Evolutionary conservation across 2,329 filamentous ascomycete genomes (phyloP).

Genomic region (Exophiala viscosa): DNA sequence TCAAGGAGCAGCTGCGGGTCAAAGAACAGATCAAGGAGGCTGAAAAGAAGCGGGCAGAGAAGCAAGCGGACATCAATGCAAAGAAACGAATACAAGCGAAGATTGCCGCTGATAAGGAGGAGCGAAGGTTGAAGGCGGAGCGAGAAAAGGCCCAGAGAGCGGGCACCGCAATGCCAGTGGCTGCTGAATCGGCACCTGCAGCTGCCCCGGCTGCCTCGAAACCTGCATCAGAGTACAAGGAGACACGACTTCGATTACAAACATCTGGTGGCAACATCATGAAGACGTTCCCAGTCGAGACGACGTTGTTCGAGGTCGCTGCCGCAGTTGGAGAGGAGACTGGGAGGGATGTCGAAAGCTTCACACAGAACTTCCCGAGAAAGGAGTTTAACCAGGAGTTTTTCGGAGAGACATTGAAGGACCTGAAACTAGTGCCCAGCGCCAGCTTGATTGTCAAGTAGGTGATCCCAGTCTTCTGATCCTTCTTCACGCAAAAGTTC

Average conservation of each 20-base stretch:
- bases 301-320: constrained; percentile 88
- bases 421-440: constrained; percentile 84
- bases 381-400: constrained; percentile 74
- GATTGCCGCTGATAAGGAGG: constrained; percentile 92
- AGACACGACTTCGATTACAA: constrained; percentile 78
- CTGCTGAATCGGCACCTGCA: constrained; percentile 43
- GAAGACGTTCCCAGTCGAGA: constrained; percentile 85
- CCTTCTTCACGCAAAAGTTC: background rate
- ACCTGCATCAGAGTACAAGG: constrained; percentile 68
- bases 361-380: constrained; percentile 80
- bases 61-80: constrained; percentile 76
- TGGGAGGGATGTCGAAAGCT: constrained; percentile 67
- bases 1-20: constrained; percentile 81
- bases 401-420: constrained; percentile 86
- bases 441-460: constrained; percentile 75
- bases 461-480: constrained; percentile 12
- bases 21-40: constrained; percentile 94
- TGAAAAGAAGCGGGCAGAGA: constrained; percentile 80
- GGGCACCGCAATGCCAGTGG: constrained; percentile 53
- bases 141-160: constrained; percentile 80
- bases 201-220: constrained; percentile 54
- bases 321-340: constrained; percentile 69
- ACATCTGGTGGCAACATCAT: constrained; percentile 70
- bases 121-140: constrained; percentile 79
- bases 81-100: constrained; percentile 87